Evolutionary conservation across 169 alveolate genomes (phyloP), one percentile per base, ranked within the genome.

Genomic region (Blepharisma undulans): DNA sequence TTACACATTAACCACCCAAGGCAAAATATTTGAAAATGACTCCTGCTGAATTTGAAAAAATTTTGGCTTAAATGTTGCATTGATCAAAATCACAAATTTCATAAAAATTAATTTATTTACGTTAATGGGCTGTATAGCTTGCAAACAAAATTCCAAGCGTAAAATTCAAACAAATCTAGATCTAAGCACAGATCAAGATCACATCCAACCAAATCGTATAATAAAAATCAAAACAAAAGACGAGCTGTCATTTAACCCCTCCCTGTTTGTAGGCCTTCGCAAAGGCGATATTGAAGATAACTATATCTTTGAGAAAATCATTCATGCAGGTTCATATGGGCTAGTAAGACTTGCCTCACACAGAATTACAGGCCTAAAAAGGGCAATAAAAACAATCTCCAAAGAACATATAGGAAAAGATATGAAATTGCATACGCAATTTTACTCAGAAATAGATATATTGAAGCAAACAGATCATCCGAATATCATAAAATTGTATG

Each of bases 341-440:
- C 91, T 84, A 36, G 95, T 93, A 14, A 71, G 93, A 29, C 79
- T 84, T 25, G 95, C 87, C 19, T n/a, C 80, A 22, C 93, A 93
- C 71, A 90, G 87, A 88, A 88, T 79, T 25, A 90, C 94, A 30
- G 82, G 90, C 34, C 76, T 66, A 76, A 61, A 36, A 36, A 86
- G 96, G 60, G 98, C 98, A 18, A 92, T 96, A 79, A 96, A 96
- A 88, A 94, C 93, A 80, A 95, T 96, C 77, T 89, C 92, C 76
- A 96, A 96, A 92, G 27, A 27, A n/a, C 34, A 25, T 30, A 33
- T 79, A 33, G 34, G 61, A 12, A 79, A 33, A 5, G 87, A 79
- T 79, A 79, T 79, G 87, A 79, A 25, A 79, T n/a, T 27, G 12
- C 36, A 32, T 72, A 92, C 93, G 14, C 29, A 79, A 7, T 79